Conservation (phyloP, 2,329 filamentous ascomycete genomes). For the Fusarium mangiferae region DNA sequence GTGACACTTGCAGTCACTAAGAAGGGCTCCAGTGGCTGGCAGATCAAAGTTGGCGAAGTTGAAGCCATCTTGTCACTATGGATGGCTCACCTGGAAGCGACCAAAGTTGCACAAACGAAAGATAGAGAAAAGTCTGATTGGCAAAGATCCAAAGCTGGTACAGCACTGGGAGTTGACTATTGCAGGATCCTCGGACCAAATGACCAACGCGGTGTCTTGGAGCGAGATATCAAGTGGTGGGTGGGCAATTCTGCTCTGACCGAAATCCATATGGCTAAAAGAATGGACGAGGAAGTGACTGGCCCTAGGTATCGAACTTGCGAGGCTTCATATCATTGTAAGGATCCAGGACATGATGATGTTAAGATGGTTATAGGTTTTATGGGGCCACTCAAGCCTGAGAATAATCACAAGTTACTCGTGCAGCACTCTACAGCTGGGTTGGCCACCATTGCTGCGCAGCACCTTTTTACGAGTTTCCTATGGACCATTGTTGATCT, state of each 20-base stretch:
- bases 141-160: neutral
- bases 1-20: neutral
- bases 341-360: neutral
- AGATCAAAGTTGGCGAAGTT: neutral
- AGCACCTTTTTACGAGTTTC: neutral
- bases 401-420: neutral
- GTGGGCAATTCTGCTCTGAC: neutral
- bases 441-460: neutral
- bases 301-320: neutral
- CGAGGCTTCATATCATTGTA: neutral
- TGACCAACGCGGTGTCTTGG: neutral
- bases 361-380: neutral
- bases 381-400: neutral
- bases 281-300: neutral
- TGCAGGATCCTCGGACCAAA: neutral
- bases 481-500: neutral
- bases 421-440: neutral
- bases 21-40: neutral
- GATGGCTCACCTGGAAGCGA: neutral
- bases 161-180: neutral
- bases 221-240: neutral
- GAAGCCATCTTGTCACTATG: neutral
- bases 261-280: neutral
- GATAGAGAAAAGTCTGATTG: neutral
- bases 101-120: accelerated